Evolutionary conservation across 208 protist species (phyloP), one percentile per base, ranked within the genome.

Genomic region (Herpetomonas samuelpessoai): DNA sequence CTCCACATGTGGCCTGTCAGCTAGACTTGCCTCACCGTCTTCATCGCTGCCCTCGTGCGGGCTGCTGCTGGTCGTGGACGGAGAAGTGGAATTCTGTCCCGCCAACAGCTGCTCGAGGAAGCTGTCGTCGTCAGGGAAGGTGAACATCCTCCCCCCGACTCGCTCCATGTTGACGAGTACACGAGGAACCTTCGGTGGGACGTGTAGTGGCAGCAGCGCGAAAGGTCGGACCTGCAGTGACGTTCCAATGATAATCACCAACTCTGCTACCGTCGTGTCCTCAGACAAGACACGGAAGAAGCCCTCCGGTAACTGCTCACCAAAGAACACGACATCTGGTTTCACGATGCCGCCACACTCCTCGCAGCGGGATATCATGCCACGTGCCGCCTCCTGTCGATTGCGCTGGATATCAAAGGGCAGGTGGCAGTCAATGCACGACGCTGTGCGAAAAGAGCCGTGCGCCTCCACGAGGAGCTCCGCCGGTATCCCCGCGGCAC

Each of bases 261-360:
- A 31, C 46, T 98, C 88, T 50, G 88, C 90, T 25, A 65, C 54
- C 22, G 57, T 51, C 2, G 95, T 79, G 71, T 97, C 93, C n/a
- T 76, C 53, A 7, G 68, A 45, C 14, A 93, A 44, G 21, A 71
- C 54, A 19, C 83, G 28, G 21, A 88, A 91, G 66, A 98, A 98
- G 2, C 66, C 46, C 14, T 85, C 64, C 1, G 97, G 97, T 12
- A 99, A 77, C 28, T 70, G 61, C 63, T 99, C 97, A 26, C 96
- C 96, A 65, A 98, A 99, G 49, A 99, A 98, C 16, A 98, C 93
- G 31, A 99, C 90, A 66, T 98, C 90, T 3, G 98, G 98, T 68
- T 99, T 99, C 3, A 98, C 75, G 18, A 98, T 61, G 1, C 83
- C 82, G 7, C 69, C 74, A 59, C 86, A 93, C 1, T 49, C 35